These are phyloP conservation scores for Senna siamea DNA, from an alignment of 306 rosid species.

Conservation along the genomic window DNA sequence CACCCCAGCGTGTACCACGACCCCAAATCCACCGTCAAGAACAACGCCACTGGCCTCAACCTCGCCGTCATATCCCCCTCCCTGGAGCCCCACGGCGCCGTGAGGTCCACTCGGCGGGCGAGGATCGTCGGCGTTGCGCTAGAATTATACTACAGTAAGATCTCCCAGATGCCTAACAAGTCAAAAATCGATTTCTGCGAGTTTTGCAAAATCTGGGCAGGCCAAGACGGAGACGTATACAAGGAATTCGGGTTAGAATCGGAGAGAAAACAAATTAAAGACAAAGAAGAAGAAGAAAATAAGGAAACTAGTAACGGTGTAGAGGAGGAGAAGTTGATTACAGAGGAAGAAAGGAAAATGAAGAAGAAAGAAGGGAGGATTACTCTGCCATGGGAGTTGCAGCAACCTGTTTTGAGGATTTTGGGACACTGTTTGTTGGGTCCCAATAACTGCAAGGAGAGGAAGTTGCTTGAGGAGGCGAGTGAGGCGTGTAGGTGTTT, in stretches of 20 bases:
- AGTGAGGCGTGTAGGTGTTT: conserved; percentile 61
- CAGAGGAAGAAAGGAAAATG: background rate
- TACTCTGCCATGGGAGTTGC: conserved; percentile 72
- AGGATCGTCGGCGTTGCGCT: conserved; percentile 69
- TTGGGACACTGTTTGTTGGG: conserved; percentile 73
- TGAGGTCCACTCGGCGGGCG: conserved; percentile 68
- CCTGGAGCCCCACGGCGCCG: conserved; percentile 73
- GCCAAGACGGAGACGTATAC: conserved; percentile 49
- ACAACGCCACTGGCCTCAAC: conserved; percentile 49
- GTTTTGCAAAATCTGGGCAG: conserved; percentile 67
- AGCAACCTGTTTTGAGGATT: conserved; percentile 65
- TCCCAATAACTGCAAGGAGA: background rate
- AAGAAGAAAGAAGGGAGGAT: conserved; percentile 49
- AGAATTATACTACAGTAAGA: conserved; percentile 58
- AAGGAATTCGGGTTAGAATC: background rate
- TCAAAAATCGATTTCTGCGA: conserved; percentile 73
- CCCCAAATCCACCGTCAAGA: conserved; percentile 33
- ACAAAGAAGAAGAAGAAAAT: background rate
- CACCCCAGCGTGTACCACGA: conserved; percentile 73
- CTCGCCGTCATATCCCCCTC: conserved; percentile 49
- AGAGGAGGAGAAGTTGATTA: background rate
- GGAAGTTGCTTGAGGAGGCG: conserved; percentile 38
- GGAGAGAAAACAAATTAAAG: background rate
- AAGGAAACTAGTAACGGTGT: no score
- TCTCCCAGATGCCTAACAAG: conserved; percentile 41